Base-by-base conservation (phyloP, 352 stramenopile genomes). In the Globisporangium perplexum region DNA sequence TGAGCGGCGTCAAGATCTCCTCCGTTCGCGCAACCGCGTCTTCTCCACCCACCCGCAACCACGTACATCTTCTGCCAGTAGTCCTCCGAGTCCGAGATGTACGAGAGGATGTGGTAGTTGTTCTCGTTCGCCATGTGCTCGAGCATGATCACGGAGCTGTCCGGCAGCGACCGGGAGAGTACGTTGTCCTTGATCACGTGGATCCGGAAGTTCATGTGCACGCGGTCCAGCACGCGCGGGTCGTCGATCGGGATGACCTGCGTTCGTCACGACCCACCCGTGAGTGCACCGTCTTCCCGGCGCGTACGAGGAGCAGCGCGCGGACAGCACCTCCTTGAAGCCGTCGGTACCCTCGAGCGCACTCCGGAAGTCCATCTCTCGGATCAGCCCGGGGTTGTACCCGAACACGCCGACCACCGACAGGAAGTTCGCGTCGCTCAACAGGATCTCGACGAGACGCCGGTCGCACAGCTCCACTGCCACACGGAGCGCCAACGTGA, bases 171-270 rank as follows among this genome's bases (percentile, higher is more conserved):
- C n/a, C 83, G 77, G 38, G 79, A 82, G 18, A 94, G 46, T 43
- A 94, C 74, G 49, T 90, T 92, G 60, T 94, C 83, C 50, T 92
- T 94, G 57, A 94, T 88, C 52, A 91, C 83, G 50, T 92, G 80
- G 57, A 94, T 91, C 38, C 83, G 83, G 52, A 85, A 94, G 63
- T 94, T 94, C 63, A 88, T 77, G 53, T 94, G 83, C 20, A 92
- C 74, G 22, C 78, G 77, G n/a, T 77, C 64, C 30, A 84, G 62
- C n/a, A 94, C 72, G 36, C 36, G 56, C 1, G 38, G 55, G 43
- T 94, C 81, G 22, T 66, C 60, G 63, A 94, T 90, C 0, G 77
- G 66, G 24, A 94, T 78, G 42, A 94, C 76, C 75, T 88, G 50
- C 43, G n/a, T 0, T 30, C 59, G 33, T 23, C 33, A 39, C 1